Evolutionary conservation across 192 early-diverging fungal genomes (phyloP).

Genomic region (Pilobolus umbonatus): DNA sequence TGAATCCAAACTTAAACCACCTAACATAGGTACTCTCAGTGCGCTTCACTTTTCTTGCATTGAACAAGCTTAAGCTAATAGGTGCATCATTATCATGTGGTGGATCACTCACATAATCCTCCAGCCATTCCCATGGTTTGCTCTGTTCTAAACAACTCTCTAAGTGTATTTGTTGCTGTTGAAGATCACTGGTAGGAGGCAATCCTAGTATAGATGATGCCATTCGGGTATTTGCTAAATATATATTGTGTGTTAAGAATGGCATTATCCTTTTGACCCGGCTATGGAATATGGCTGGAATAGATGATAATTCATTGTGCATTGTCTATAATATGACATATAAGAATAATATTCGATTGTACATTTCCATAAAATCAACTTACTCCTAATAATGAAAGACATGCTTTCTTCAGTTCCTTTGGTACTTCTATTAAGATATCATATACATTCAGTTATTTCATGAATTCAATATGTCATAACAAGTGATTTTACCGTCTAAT

Average conservation of each 20-base stretch:
- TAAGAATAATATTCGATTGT: neutral
- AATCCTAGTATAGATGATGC: conserved; percentile 21
- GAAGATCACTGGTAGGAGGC: conserved; percentile 13
- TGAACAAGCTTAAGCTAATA: conserved; percentile 26
- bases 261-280: conserved; percentile 48
- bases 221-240: conserved; percentile 40
- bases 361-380: conserved; percentile 24
- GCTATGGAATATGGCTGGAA: conserved; percentile 44
- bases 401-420: conserved; percentile 40
- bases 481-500: conserved; percentile 37
- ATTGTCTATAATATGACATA: conserved; percentile 9
- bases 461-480: neutral
- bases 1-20: conserved; percentile 34
- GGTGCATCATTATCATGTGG: conserved; percentile 33
- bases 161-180: conserved; percentile 16
- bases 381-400: conserved; percentile 34
- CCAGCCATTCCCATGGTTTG: conserved; percentile 53
- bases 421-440: conserved; percentile 26
- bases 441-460: neutral
- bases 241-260: conserved; percentile 50
- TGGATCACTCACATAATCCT: conserved; percentile 44
- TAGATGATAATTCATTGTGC: conserved; percentile 22
- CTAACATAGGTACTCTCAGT: conserved; percentile 27
- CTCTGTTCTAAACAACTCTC: conserved; percentile 35
- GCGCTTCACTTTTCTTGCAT: conserved; percentile 24